Evolutionary conservation across 495 filamentous ascomycete genomes (phyloP).

Genomic region (Poronia punctata): DNA sequence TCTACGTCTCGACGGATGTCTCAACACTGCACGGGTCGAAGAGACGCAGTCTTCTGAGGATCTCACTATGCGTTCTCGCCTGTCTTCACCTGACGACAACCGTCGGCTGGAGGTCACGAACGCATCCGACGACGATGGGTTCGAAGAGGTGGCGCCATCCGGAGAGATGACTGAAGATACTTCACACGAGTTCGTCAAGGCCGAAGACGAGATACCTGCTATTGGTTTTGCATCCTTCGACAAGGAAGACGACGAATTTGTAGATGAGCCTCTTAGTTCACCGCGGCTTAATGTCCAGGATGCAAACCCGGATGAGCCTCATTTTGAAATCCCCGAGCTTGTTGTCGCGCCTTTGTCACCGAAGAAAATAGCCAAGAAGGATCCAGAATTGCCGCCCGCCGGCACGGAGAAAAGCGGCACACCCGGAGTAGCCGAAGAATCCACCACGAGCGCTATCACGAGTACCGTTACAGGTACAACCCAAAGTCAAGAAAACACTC

Average conservation of each 20-base stretch:
- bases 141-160: slow-evolving; percentile 78
- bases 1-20: slow-evolving; percentile 62
- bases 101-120: slow-evolving; percentile 66
- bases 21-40: slow-evolving; percentile 29
- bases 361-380: slow-evolving; percentile 25
- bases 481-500: not conserved
- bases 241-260: slow-evolving; percentile 60
- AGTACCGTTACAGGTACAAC: too few species aligned
- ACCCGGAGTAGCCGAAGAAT: too few species aligned
- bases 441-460: too few species aligned
- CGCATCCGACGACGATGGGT: slow-evolving; percentile 82
- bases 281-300: slow-evolving; percentile 43
- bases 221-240: slow-evolving; percentile 34
- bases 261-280: slow-evolving; percentile 62
- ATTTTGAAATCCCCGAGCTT: slow-evolving; percentile 38
- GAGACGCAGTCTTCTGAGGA: slow-evolving; percentile 35
- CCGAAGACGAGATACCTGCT: slow-evolving; percentile 38
- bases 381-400: not conserved
- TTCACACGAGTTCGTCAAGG: slow-evolving; percentile 41
- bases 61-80: slow-evolving; percentile 39
- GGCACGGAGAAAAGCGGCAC: not conserved
- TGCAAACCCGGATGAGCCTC: slow-evolving; percentile 27
- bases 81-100: slow-evolving; percentile 38
- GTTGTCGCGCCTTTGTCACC: slow-evolving; percentile 46
- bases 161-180: slow-evolving; percentile 60